Base-by-base conservation (phyloP, 352 stramenopile species). In the Nothophytophthora sp. region DNA sequence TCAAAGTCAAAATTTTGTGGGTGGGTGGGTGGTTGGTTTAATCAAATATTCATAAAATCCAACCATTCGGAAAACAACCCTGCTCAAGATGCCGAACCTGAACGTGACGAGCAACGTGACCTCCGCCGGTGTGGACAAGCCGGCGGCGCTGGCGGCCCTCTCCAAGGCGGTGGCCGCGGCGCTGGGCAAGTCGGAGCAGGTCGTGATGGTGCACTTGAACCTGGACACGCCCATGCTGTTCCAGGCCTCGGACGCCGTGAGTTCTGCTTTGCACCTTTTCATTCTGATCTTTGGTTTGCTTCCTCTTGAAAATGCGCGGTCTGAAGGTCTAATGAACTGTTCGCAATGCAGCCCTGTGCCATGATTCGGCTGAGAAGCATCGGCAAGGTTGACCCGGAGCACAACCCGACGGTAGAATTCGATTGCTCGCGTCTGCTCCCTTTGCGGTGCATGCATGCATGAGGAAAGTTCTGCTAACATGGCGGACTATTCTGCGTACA, bases 181-280 rank as follows among this genome's bases (percentile, higher is more conserved):
- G 20, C 44, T 86, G 23, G 75, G 47, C 47, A 83, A 84, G 62
- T 67, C 72, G 9, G 72, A 86, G 61, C 36, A 73, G 34, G 55
- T 70, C 28, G 70, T 86, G 41, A 86, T 86, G 75, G 75, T 78
- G 42, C 67, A 81, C 18, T 36, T 86, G 34, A 60, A 61, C 32
- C 49, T 86, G 48, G 70, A 81, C 50, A 73, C 67, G 45, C 53
- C 60, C 18, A 83, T 86, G 70, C 29, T 81, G 24, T 86, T 84
- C 55, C 60, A 75, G 15, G 70, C 48, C 13, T 71, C 75, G 3
- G 66, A 76, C 50, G 70, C 60, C 18, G 75, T 86, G 28, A 40
- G 73, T 60, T 4, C 16, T 15, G 13, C 24, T 50, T 30, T 18
- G 19, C 33, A 19, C 12, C 13, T 12, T 16, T 7, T 39, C 12